Percentiles rank a stretch among this genome's conserved stretches.
Conservation (phyloP, 2,329 filamentous ascomycete genomes). For the Ophiostoma populinum region DNA sequence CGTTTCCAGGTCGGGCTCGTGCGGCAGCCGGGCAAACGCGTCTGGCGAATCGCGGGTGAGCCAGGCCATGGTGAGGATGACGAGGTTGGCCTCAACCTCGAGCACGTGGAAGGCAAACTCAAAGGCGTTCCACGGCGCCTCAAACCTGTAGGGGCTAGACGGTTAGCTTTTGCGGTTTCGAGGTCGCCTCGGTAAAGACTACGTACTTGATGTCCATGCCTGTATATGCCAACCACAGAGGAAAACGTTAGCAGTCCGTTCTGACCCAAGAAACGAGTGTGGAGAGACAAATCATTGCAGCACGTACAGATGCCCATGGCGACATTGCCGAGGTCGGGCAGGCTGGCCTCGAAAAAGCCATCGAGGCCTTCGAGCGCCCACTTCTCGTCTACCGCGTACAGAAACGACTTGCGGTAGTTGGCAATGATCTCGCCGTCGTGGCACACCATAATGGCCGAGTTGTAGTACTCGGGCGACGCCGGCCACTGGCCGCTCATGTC, state of each 20-base stretch:
- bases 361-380: constrained; percentile 38
- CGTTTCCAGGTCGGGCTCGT: constrained; percentile 54
- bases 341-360: constrained; percentile 30
- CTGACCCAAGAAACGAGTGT: too few species aligned
- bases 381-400: constrained; percentile 43
- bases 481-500: constrained; percentile 34
- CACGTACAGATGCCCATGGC: constrained; percentile 41
- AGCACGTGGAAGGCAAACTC: constrained; percentile 41
- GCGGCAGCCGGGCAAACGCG: constrained; percentile 27
- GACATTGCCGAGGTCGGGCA: constrained; percentile 31
- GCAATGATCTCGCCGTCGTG: constrained; percentile 40
- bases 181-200: constrained; percentile 13
- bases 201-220: constrained; percentile 49
- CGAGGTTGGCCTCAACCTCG: constrained; percentile 36
- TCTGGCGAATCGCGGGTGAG: constrained; percentile 38
- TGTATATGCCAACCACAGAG: constrained; percentile 11
- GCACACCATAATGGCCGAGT: constrained; percentile 36
- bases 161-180: constrained; percentile 11
- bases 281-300: neutral
- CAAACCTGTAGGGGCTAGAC: constrained; percentile 30
- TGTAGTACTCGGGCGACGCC: constrained; percentile 34
- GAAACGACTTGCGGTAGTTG: constrained; percentile 42
- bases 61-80: constrained; percentile 67
- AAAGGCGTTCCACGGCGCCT: constrained; percentile 30
- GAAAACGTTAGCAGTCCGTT: too few species aligned